These are phyloP conservation scores for Trypanosoma avium DNA, from an alignment of 208 protist species.

Conservation along the genomic window DNA sequence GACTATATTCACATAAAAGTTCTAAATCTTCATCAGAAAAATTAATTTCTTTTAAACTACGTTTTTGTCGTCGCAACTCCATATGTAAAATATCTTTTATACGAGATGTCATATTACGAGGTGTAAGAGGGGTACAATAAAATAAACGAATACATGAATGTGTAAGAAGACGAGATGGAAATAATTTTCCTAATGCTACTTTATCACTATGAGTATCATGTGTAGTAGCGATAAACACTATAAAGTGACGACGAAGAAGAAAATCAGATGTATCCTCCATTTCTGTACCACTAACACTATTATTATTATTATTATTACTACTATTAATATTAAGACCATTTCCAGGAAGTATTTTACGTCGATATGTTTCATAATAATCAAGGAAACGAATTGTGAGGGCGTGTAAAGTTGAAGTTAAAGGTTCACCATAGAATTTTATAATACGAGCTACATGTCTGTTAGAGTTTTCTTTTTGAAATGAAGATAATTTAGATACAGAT, in stretches of 20 bases:
- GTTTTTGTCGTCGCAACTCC: conserved; percentile 20
- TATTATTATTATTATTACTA: conserved; percentile 2
- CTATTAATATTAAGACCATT: conserved; percentile 2
- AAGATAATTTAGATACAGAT: too few relatives aligned
- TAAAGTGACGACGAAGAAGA: conserved; percentile 41
- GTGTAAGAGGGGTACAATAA: conserved; percentile 76
- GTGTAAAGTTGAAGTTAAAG: conserved; percentile 36
- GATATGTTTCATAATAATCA: conserved; percentile 48
- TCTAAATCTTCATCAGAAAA: conserved; percentile 36
- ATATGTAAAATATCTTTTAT: conserved; percentile 40
- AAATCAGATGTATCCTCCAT: neutral
- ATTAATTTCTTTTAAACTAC: neutral
- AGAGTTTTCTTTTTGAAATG: too few relatives aligned
- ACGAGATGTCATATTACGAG: conserved; percentile 56
- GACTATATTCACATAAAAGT: conserved; percentile 42
- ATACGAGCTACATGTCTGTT: conserved; percentile 24
- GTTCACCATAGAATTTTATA: conserved; percentile 79
- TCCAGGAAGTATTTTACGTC: neutral
- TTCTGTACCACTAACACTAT: neutral
- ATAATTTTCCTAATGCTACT: conserved; percentile 42
- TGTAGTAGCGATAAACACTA: conserved; percentile 80
- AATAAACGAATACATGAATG: conserved; percentile 54
- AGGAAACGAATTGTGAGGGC: conserved; percentile 51
- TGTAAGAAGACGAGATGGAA: conserved; percentile 49
- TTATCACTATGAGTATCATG: conserved; percentile 88